phyloP scores from a whole-genome alignment of 768 basidiomycete genomes.

The Calocera cornea region DNA sequence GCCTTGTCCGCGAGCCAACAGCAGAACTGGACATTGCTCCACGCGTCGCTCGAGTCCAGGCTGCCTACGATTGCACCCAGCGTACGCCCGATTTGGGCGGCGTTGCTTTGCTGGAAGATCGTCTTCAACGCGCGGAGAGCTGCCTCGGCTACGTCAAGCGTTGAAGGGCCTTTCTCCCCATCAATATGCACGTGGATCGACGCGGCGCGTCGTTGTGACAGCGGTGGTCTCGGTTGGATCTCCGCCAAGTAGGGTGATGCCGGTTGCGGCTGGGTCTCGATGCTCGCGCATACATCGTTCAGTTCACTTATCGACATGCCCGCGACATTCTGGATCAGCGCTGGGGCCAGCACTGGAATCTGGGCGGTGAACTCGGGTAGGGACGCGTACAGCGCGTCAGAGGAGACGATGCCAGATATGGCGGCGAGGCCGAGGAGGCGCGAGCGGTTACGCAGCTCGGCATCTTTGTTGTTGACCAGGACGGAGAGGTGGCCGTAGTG shows the following conservation, averaged over 20 bases:
- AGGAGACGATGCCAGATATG: constrained; percentile 63
- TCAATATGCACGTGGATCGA: constrained; percentile 82
- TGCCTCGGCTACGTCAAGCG: constrained; percentile 58
- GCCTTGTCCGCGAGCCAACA: constrained; percentile 67
- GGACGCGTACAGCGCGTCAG: constrained; percentile 69
- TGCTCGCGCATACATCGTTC: constrained; percentile 51
- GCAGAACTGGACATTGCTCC: constrained; percentile 58
- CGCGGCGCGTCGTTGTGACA: constrained; percentile 67
- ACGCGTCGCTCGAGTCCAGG: constrained; percentile 41
- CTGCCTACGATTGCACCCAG: constrained; percentile 60
- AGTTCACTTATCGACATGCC: constrained; percentile 49
- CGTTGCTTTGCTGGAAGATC: constrained; percentile 62
- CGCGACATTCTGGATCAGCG: constrained; percentile 50
- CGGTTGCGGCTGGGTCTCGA: constrained; percentile 49
- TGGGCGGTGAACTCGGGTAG: constrained; percentile 59
- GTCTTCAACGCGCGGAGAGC: constrained; percentile 57
- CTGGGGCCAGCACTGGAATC: constrained; percentile 52
- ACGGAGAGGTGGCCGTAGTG: constrained; percentile 53
- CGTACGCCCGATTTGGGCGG: constrained; percentile 54
- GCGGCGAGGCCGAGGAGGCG: constrained; percentile 78
- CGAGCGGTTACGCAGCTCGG: constrained; percentile 68
- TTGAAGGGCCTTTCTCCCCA: constrained; percentile 72
- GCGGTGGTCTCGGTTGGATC: constrained; percentile 60
- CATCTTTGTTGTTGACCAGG: constrained; percentile 38
- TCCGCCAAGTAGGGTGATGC: constrained; percentile 68